Conservation (phyloP, 495 filamentous ascomycete species). For the Pyrenopolyporus hunteri region DNA sequence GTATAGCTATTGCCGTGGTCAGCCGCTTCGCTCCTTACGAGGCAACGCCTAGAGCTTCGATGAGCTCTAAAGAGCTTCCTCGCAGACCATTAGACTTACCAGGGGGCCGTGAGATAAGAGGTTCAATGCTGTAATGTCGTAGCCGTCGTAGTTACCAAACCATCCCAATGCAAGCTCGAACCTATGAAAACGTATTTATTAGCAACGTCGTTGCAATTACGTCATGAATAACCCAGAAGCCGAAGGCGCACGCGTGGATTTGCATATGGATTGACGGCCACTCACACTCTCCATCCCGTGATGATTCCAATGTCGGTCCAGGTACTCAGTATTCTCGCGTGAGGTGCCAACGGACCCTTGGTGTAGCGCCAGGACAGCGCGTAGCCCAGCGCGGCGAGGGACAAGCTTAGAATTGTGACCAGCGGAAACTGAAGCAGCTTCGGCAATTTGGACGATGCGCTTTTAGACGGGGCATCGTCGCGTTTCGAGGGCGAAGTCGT, state of each 20-base stretch:
- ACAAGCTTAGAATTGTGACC: constrained; percentile 67
- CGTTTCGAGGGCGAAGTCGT: constrained; percentile 14
- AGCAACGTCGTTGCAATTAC: constrained; percentile 37
- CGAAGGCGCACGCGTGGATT: not conserved
- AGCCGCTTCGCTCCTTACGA: constrained; percentile 18
- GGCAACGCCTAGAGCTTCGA: not conserved
- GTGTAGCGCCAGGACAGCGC: constrained; percentile 57
- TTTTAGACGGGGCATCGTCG: not conserved
- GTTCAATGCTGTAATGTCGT: constrained; percentile 71
- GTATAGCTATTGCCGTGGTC: constrained; percentile 54
- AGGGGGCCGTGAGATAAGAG: constrained; percentile 74
- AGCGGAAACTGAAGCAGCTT: constrained; percentile 64
- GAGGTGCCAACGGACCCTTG: constrained; percentile 61
- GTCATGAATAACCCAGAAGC: constrained; percentile 25
- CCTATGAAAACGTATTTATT: constrained; percentile 42
- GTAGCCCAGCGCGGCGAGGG: constrained; percentile 62
- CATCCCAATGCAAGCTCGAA: constrained; percentile 73
- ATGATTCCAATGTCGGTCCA: constrained; percentile 66
- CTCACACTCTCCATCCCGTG: constrained; percentile 68
- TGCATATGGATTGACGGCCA: constrained; percentile 9
- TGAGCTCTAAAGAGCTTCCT: not conserved
- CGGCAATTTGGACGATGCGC: constrained; percentile 54
- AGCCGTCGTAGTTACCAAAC: constrained; percentile 71
- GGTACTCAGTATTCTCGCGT: constrained; percentile 65
- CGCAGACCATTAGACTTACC: constrained; percentile 45